These are phyloP conservation scores for Sarcocystis neurona DNA, from an alignment of 169 alveolate species.

Conservation along the genomic window DNA sequence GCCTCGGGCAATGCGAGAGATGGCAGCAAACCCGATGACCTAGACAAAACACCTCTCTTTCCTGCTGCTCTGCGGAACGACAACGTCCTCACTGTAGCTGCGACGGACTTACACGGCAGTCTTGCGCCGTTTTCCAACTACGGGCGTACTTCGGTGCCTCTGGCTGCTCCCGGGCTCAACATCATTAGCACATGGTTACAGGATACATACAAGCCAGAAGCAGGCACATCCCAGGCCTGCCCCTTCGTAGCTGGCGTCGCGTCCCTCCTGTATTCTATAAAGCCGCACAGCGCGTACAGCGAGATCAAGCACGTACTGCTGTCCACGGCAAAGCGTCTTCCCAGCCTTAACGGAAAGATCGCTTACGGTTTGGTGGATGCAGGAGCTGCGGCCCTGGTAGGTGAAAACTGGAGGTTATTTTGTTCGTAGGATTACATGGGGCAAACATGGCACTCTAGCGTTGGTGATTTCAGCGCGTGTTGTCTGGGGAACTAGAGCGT, in stretches of 20 bases:
- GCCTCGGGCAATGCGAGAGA: constrained; percentile 75
- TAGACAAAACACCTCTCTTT: constrained; percentile 68
- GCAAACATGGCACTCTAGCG: too few relatives aligned
- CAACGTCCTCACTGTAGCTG: constrained; percentile 68
- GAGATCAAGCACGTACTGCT: neutral
- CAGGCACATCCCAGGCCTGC: constrained; percentile 73
- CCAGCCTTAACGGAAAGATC: neutral
- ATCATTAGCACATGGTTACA: constrained; percentile 67
- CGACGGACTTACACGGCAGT: constrained; percentile 66
- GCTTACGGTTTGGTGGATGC: constrained; percentile 29
- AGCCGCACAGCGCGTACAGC: constrained; percentile 1
- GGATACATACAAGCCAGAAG: constrained; percentile 44
- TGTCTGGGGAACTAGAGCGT: too few relatives aligned
- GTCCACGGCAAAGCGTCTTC: neutral
- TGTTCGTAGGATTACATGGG: too few relatives aligned
- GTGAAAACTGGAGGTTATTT: too few relatives aligned
- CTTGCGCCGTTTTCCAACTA: constrained; percentile 70
- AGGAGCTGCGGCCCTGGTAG: constrained; percentile 1
- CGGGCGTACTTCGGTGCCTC: constrained; percentile 69
- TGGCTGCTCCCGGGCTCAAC: constrained; percentile 75
- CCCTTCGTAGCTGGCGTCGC: constrained; percentile 72
- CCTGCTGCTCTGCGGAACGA: constrained; percentile 67
- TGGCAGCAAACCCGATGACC: constrained; percentile 1
- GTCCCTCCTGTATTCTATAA: constrained; percentile 20
- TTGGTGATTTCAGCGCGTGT: too few relatives aligned